Evolutionary conservation across 1,139 yeast species (phyloP).

Genomic region (Yarrowia galli): DNA sequence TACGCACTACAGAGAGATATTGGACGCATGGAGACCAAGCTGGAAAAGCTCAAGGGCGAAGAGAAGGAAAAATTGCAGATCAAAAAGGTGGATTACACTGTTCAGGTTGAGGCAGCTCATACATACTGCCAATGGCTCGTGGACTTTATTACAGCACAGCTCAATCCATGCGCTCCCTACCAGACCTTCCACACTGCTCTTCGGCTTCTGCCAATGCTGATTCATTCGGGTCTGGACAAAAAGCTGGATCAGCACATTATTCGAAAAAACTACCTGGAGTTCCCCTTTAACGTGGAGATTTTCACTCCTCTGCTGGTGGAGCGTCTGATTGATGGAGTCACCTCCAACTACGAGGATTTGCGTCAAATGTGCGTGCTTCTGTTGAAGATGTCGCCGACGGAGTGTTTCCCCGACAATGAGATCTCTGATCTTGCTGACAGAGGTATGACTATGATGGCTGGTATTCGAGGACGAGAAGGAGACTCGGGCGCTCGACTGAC

Average conservation of each 20-base stretch:
- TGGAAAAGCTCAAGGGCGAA: slow-evolving; percentile 39
- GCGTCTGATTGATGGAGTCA: slow-evolving; percentile 64
- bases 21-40: slow-evolving; percentile 47
- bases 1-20: slow-evolving; percentile 63
- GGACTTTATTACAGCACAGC: slow-evolving; percentile 53
- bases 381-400: slow-evolving; percentile 59
- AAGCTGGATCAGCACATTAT: slow-evolving; percentile 51
- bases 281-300: slow-evolving; percentile 58
- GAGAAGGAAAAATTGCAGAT: slow-evolving; percentile 38
- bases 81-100: slow-evolving; percentile 44
- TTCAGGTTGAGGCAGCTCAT: slow-evolving; percentile 50
- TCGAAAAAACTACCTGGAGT: slow-evolving; percentile 54
- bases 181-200: slow-evolving; percentile 63
- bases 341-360: slow-evolving; percentile 79
- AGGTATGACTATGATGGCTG: slow-evolving; percentile 55
- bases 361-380: slow-evolving; percentile 61
- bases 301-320: slow-evolving; percentile 55
- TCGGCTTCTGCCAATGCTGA: slow-evolving; percentile 58
- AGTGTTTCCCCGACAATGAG: slow-evolving; percentile 38
- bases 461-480: slow-evolving; percentile 71
- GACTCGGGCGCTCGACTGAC: slow-evolving; percentile 82
- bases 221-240: slow-evolving; percentile 65
- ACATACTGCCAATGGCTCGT: slow-evolving; percentile 58
- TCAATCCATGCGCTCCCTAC: slow-evolving; percentile 75
- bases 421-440: slow-evolving; percentile 45